Evolutionary conservation across 2,329 filamentous ascomycete genomes (phyloP), one percentile per base, ranked within the genome.

Genomic region (Fusarium lateritium): DNA sequence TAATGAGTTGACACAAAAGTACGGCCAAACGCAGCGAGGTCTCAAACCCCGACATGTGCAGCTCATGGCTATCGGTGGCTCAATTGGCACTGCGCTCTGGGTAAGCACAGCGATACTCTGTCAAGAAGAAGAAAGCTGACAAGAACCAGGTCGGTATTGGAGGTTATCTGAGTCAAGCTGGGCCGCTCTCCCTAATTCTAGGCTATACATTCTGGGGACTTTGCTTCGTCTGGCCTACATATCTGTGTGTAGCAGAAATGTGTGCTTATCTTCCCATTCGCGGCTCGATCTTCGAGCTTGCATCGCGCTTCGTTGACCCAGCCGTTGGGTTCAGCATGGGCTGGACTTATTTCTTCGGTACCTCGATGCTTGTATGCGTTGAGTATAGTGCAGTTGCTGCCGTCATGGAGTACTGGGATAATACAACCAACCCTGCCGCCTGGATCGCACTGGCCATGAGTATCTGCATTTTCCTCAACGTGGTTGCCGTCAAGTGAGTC

Each of bases 231-330:
- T 83, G 80, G 81, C 81, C 80, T 14, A 72, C 76, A 58, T 79
- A 82, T 76, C 70, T 83, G 60, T 81, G 78, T 67, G 80, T 88
- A 26, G 86, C 84, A 56, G 87, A 89, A 76, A 87, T 89, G 84
- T 83, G 82, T 51, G 83, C 85, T 17, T 87, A 85, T 65, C 79
- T 88, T 22, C 86, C 86, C 2, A 78, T 88, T 54, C 80, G 84
- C 28, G 82, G 85, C 36, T 83, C 84, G 17, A 84, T 88, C 38
- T 86, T 86, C 26, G 84, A 87, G 67, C 83, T 86, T 40, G 84
- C 83, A 49, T 80, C 79, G 14, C 83, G 86, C 14, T 88, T 85
- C 64, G 82, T 86, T 24, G 86, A 89, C 70, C 84, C 85, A 2
- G 84, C 84, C 11, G 34, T 31, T 50, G 62, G 86, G 7, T 88